A percentile compares a stretch with the other conserved stretches of the same genome.
Evolutionary conservation across 306 rosid genomes (phyloP).

Genomic region (Vigna reflexopilosa): DNA sequence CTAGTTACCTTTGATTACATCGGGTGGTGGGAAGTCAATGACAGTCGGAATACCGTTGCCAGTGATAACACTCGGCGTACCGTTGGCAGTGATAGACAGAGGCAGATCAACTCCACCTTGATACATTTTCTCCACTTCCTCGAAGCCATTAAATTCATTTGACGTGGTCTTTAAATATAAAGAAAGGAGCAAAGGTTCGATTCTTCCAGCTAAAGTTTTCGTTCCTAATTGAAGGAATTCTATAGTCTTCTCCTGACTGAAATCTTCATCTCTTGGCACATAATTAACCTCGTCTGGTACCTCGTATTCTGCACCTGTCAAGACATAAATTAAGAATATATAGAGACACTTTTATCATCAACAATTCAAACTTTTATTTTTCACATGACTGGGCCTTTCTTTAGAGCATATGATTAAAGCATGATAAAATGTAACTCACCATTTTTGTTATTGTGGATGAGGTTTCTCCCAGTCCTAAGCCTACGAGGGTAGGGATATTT

Average conservation of each 20-base stretch:
- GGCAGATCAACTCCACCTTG: conserved; percentile 68
- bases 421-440: conserved; percentile 38
- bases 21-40: conserved; percentile 64
- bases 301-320: conserved; percentile 46
- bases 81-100: not conserved
- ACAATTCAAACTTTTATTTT: not conserved
- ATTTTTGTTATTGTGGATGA: not conserved
- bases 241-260: conserved; percentile 61
- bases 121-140: conserved; percentile 62
- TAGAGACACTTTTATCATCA: no score
- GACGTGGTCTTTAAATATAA: conserved; percentile 22
- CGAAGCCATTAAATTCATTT: conserved; percentile 56
- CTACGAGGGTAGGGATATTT: conserved; percentile 70
- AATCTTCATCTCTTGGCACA: conserved; percentile 69
- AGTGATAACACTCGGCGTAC: not conserved
- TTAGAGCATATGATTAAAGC: not conserved
- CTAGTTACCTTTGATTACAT: conserved; percentile 56
- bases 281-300: conserved; percentile 41
- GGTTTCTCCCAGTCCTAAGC: conserved; percentile 63
- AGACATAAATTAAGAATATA: not conserved
- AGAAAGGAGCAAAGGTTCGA: conserved; percentile 26
- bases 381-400: no score
- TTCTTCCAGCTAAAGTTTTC: conserved; percentile 36
- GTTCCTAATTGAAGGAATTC: conserved; percentile 57
- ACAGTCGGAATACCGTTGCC: not conserved